phyloP scores from a whole-genome alignment of 495 filamentous ascomycete species.

The Opeltia flavorubescens region DNA sequence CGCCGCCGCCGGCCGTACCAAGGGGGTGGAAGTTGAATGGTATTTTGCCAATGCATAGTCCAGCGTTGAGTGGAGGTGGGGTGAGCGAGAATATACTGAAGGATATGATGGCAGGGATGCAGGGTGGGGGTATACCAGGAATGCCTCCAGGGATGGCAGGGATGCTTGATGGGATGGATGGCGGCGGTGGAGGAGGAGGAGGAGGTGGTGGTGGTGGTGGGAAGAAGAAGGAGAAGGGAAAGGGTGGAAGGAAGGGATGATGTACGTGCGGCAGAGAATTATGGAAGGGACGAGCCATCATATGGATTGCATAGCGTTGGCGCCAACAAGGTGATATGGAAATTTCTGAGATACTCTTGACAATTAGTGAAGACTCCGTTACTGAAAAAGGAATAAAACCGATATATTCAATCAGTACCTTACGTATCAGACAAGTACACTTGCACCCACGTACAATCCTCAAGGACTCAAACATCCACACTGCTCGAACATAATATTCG shows the following conservation, averaged over 20 bases:
- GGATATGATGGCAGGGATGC: slow-evolving; percentile 74
- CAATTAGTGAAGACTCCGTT: too few relatives aligned
- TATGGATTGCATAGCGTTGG: slow-evolving; percentile 4
- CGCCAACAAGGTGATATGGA: too few relatives aligned
- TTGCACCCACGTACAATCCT: too few relatives aligned
- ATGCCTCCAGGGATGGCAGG: slow-evolving; percentile 52
- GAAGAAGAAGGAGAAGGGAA: slow-evolving; percentile 14
- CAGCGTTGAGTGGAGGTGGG: slow-evolving; percentile 82
- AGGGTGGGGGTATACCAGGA: background rate
- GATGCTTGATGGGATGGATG: slow-evolving; percentile 48
- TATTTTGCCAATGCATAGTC: slow-evolving; percentile 71
- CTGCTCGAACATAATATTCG: too few relatives aligned
- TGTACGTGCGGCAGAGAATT: background rate
- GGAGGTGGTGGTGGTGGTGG: slow-evolving; percentile 7
- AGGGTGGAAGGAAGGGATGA: slow-evolving; percentile 8
- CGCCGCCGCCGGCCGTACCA: slow-evolving; percentile 61
- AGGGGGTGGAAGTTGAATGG: slow-evolving; percentile 82
- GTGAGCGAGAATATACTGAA: slow-evolving; percentile 93
- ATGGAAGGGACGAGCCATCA: background rate
- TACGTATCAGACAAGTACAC: too few relatives aligned
- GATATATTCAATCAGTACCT: too few relatives aligned
- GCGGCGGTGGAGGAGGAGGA: slow-evolving; percentile 4
- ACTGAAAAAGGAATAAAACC: too few relatives aligned
- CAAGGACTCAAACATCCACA: too few relatives aligned
- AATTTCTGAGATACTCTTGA: too few relatives aligned